Base-by-base conservation (phyloP, 305 asterid genomes). In the Plantago coronopus region DNA sequence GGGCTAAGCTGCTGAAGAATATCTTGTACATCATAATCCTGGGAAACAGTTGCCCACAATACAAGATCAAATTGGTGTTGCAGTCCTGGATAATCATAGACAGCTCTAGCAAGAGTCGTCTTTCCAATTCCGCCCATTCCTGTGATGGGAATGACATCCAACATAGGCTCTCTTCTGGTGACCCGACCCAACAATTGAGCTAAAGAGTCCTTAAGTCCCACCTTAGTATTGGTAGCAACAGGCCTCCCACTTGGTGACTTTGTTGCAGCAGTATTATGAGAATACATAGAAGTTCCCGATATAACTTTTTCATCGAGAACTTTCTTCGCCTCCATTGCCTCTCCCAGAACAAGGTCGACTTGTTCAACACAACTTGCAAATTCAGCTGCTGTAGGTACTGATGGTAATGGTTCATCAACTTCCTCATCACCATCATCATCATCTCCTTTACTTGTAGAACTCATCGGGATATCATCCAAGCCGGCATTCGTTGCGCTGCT, bases 101-200 rank as follows among this genome's bases (percentile, higher is more conserved):
- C 17, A 19, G 72, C 68, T 13, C 43, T 59, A 16, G 82, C 74
- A 5, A 74, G 77, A 34, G 79, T 77, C 0, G 79, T 71, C 57
- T 74, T 77, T 4, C 79, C 79, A 6, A 68, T 77, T 0, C 82
- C 79, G 0, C 77, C 58, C 73, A 74, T 61, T 11, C 82, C 82
- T 3, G 47, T n/a, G 21, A 77, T 54, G 0, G 79, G 69, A 11
- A 74, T 25, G 59, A 74, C 18, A 10, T 51, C 60, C 31, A 63
- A 70, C 14, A 66, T 1, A 0, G 40, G 38, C 0, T 54, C 62
- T 10, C 5, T 2, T 0, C 9, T 17, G 0, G 16, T 8, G 2
- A 77, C 64, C 45, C 66, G 57, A 2, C 2, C n/a, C 18, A 23
- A 48, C 2, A 77, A 17, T n/a, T 0, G 10, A 21, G 1, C 0